Conservation (phyloP, 495 filamentous ascomycete genomes). For the Penicillium paxilli region DNA sequence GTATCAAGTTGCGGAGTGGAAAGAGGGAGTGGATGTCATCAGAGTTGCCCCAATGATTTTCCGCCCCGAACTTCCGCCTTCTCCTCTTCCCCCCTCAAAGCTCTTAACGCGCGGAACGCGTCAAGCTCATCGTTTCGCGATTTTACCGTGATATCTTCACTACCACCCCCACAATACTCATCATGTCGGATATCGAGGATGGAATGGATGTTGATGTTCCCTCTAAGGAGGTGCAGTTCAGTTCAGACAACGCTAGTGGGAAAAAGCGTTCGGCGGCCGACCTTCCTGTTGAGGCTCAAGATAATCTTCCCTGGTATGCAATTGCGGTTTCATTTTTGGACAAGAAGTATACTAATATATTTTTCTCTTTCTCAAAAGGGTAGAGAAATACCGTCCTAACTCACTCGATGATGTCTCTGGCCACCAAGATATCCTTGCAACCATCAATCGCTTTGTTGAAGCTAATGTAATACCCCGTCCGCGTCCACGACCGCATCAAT, state of each 20-base stretch:
- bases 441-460: conserved; percentile 96
- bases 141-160: neutral
- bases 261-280: conserved; percentile 94
- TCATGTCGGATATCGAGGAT: conserved; percentile 90
- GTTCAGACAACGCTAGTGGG: conserved; percentile 57
- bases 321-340: neutral
- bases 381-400: conserved; percentile 96
- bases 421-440: conserved; percentile 96
- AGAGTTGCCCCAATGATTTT: conserved; percentile 34
- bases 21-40: conserved; percentile 45
- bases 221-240: conserved; percentile 57
- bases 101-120: conserved; percentile 48
- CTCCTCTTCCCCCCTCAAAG: too few relatives aligned
- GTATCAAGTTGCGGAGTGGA: conserved; percentile 27
- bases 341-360: conserved; percentile 8
- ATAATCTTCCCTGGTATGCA: conserved; percentile 88
- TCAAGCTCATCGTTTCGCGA: conserved; percentile 22
- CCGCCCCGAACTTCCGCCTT: conserved; percentile 37
- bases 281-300: conserved; percentile 88
- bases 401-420: conserved; percentile 90
- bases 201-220: conserved; percentile 81
- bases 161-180: conserved; percentile 14
- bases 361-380: conserved; percentile 67
- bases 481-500: too few relatives aligned
- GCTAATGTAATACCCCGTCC: conserved; percentile 61